Percentiles rank a stretch among this genome's conserved stretches.
phyloP scores from a whole-genome alignment of 2,329 filamentous ascomycete species.

The Aspergillus carbonarius region DNA sequence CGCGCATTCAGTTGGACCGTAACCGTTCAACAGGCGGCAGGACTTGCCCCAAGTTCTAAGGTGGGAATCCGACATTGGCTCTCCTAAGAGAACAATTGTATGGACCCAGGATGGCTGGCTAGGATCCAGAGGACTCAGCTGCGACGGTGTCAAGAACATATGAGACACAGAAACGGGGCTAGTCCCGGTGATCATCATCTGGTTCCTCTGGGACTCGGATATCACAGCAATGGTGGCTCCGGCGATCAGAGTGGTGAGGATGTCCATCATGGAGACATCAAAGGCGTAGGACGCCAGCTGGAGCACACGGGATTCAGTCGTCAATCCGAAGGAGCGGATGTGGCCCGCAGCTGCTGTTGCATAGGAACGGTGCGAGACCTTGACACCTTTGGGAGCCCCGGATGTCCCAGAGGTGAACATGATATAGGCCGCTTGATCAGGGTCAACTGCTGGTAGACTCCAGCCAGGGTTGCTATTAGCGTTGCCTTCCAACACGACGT shows the following conservation, averaged over 20 bases:
- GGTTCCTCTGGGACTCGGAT: neutral
- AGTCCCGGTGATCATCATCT: neutral
- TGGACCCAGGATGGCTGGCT: neutral
- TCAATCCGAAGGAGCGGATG: neutral
- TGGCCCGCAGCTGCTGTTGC: neutral
- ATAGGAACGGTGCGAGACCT: constrained; percentile 6
- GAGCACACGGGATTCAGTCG: constrained; percentile 1
- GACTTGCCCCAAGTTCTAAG: neutral
- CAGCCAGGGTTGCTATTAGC: neutral
- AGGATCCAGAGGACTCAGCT: neutral
- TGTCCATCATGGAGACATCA: constrained; percentile 5
- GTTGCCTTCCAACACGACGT: neutral
- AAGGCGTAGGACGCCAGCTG: constrained; percentile 7
- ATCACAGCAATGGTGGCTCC: constrained; percentile 4
- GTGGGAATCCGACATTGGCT: neutral
- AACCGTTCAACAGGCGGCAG: constrained; percentile 7
- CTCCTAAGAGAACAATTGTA: neutral
- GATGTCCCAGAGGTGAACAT: constrained; percentile 13
- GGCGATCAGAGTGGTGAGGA: constrained; percentile 3
- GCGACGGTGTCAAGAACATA: neutral
- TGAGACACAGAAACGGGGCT: neutral
- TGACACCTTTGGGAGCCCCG: constrained; percentile 11
- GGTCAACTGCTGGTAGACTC: neutral
- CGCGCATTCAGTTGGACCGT: constrained; percentile 13
- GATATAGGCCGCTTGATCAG: constrained; percentile 5